These are phyloP conservation scores for Pterocarpus santalinus DNA, from an alignment of 306 rosid genomes.

Conservation along the genomic window DNA sequence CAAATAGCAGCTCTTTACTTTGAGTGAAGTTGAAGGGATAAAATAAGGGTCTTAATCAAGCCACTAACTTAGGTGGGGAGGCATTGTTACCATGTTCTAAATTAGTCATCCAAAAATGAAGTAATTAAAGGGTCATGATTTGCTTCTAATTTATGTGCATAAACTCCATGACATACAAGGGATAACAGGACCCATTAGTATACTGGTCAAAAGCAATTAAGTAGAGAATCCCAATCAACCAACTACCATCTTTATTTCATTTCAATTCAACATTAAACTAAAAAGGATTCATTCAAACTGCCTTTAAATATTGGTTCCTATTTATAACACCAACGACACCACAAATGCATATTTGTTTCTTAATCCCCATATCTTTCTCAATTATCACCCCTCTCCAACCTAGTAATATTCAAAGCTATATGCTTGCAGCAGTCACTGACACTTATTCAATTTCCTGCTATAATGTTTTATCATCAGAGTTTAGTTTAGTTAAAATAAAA, in stretches of 20 bases:
- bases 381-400: slow-evolving; percentile 34
- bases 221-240: slow-evolving; percentile 40
- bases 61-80: slow-evolving; percentile 16
- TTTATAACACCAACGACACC: background rate
- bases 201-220: slow-evolving; percentile 14
- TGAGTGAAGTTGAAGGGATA: slow-evolving; percentile 39
- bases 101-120: background rate
- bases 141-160: background rate
- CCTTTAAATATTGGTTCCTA: background rate
- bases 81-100: background rate
- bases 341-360: slow-evolving; percentile 3
- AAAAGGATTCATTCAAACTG: slow-evolving; percentile 7
- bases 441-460: slow-evolving; percentile 8
- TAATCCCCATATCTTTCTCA: background rate
- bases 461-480: background rate
- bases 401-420: background rate
- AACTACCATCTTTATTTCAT: slow-evolving; percentile 30
- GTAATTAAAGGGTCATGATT: slow-evolving; percentile 36
- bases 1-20: too few species aligned
- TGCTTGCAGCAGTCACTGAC: slow-evolving; percentile 4
- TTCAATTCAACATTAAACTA: slow-evolving; percentile 8
- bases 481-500: background rate
- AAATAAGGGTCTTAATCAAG: slow-evolving; percentile 28
- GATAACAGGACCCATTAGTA: background rate
- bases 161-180: background rate